Evolutionary conservation across 2,329 filamentous ascomycete genomes (phyloP).

Genomic region (Amesomyces nigricolor): DNA sequence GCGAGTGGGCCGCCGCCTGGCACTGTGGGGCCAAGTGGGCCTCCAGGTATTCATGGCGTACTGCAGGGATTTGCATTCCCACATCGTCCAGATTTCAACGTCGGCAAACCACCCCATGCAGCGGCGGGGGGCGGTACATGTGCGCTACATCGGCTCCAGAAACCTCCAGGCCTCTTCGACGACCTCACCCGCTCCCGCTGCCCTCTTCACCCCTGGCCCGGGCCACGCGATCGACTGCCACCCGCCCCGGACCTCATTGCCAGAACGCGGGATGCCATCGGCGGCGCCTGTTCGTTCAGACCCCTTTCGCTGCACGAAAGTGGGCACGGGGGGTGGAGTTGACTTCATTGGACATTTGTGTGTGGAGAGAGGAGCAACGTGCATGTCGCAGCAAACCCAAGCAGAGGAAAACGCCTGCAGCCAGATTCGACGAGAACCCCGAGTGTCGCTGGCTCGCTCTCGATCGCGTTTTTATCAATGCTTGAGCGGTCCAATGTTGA

Average conservation of each 20-base stretch:
- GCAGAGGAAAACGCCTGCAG: too few species aligned
- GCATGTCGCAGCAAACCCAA: too few species aligned
- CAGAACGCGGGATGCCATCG: background rate
- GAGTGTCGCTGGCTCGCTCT: too few species aligned
- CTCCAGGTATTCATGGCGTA: constrained; percentile 20
- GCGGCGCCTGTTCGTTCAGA: background rate
- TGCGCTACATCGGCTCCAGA: constrained; percentile 15
- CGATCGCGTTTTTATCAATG: too few species aligned
- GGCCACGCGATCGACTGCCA: background rate
- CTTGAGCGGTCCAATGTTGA: too few species aligned
- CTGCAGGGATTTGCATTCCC: constrained; percentile 26
- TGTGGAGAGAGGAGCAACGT: too few species aligned
- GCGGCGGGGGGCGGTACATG: constrained; percentile 20
- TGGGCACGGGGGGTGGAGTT: too few species aligned
- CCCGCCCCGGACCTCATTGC: background rate
- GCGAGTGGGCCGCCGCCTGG: constrained; percentile 17
- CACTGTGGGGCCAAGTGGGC: constrained; percentile 14
- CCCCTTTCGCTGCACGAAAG: background rate
- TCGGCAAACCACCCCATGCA: constrained; percentile 22
- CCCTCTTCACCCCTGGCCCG: background rate
- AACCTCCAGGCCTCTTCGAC: constrained; percentile 14
- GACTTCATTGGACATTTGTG: too few species aligned
- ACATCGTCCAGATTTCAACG: constrained; percentile 23
- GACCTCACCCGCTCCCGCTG: constrained; percentile 18
- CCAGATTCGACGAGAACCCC: too few species aligned